Base-by-base conservation (phyloP, 352 stramenopile genomes). In the Blastocystis sp. region DNA sequence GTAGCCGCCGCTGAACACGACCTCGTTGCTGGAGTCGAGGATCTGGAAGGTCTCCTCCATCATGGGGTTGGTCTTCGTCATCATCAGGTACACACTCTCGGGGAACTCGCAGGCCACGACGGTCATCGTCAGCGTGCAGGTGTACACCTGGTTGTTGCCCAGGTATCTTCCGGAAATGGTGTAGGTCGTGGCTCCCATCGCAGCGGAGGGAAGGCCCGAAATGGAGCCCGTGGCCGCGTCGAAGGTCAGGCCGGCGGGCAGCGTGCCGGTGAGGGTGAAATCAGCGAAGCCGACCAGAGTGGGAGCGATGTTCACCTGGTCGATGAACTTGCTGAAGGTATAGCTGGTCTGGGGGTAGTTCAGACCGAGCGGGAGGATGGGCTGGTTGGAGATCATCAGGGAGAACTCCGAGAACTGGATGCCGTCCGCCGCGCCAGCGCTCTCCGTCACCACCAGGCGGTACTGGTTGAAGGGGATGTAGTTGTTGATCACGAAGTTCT, bases 401-500 rank as follows among this genome's bases (percentile, higher is more conserved):
- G 7, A 7, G 28, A 78, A 78, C n/a, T 65, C 67, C 7, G 43
- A 41, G 10, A 67, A 41, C 34, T 41, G 34, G n/a, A 21, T 65
- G 52, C 10, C 21, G 7, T 67, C 7, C 9, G 61, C 7, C 7
- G 45, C 23, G 41, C 14, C 53, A 43, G 45, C 2, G 10, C 34
- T 28, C 17, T 70, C 34, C 56, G 28, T 17, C 7, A 45, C 56
- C 53, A 59, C 66, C 9, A 76, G 66, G 11, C 53, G 67, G 74
- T 84, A 84, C 9, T 34, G 28, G 40, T 84, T 84, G 43, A 69
- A 84, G 10, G 74, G 19, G 48, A 84, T 28, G 5, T 52, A 38
- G 23, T 84, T 66, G 23, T 66, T 59, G n/a, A 84, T 70, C 40
- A 48, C 11, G 56, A 84, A 84, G 11, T 19, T 34, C 38, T 84